Percentiles rank a stretch among this genome's conserved stretches.
Evolutionary conservation across 1,284 basidiomycete species (phyloP).

Genomic region (Coniferiporia sulphurascens): DNA sequence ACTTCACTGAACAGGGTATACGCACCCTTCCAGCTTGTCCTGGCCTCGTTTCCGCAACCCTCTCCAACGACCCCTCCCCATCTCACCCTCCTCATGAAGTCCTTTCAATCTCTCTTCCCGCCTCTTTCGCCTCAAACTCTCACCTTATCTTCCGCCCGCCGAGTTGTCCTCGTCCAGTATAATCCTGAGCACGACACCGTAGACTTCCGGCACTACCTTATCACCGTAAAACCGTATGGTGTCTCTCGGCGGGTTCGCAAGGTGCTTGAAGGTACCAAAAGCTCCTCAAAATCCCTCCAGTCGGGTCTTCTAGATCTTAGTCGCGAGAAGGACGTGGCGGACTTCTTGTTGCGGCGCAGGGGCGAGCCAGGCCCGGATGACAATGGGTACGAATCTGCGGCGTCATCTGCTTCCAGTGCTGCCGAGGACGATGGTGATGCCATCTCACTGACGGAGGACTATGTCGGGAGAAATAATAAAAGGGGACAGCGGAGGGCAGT

Average conservation of each 20-base stretch:
- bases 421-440: conserved; percentile 81
- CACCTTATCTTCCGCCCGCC: conserved; percentile 78
- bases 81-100: conserved; percentile 72
- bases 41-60: conserved; percentile 71
- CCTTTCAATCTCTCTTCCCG: conserved; percentile 86
- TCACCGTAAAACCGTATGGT: conserved; percentile 93
- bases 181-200: conserved; percentile 83
- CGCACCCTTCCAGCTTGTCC: conserved; percentile 49
- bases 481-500: conserved; percentile 90
- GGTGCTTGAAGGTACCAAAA: conserved; percentile 68
- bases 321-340: conserved; percentile 90
- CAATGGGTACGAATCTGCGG: conserved; percentile 83
- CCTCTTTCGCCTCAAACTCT: conserved; percentile 78
- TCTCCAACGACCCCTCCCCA: conserved; percentile 67
- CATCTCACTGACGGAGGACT: conserved; percentile 85
- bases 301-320: conserved; percentile 71
- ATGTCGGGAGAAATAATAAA: conserved; percentile 91
- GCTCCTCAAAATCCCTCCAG: conserved; percentile 33
- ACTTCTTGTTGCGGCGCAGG: conserved; percentile 80
- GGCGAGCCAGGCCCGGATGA: conserved; percentile 57
- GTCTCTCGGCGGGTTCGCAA: conserved; percentile 90
- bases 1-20: background rate
- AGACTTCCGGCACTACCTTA: conserved; percentile 93
- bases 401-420: conserved; percentile 62
- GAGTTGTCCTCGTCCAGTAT: conserved; percentile 93